Evolutionary conservation across 495 filamentous ascomycete genomes (phyloP), one percentile per base, ranked within the genome.

Genomic region (Polyplosphaeria fusca): DNA sequence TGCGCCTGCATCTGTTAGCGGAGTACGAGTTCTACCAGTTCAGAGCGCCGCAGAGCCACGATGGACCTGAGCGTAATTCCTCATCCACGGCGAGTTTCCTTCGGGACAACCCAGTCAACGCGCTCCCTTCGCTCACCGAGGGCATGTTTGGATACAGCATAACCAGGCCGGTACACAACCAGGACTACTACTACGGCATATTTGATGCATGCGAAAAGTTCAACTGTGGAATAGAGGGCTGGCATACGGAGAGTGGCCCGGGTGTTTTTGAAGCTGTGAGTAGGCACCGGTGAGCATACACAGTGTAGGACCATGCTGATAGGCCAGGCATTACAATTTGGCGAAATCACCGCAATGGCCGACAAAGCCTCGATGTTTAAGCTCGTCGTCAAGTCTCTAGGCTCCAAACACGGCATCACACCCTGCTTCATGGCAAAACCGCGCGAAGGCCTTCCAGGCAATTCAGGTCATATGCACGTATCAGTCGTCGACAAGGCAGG

Each of bases 351-450:
- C 25, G 74, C 85, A 42, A 96, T 95, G 89, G 93, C 93, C 0
- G 93, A 97, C 66, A 85, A 85, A 64, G 91, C 93, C 9, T 82
- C 82, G 26, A 75, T 98, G 2, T 98, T 98, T 81, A 98, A 98
- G 82, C 91, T 67, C 55, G 82, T 86, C 4, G 89, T 94, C 47
- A 96, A 94, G 71, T 86, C 87, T 0, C 78, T 95, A 25, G 89
- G 86, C 14, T 86, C 79, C 40, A 87, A 87, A 67, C 86, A 88
- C 71, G 90, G 89, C 40, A 95, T 97, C 64, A 95, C 88, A 0
- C 93, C 93, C 0, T 92, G 89, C 68, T 98, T 98, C 75, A 98
- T 98, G 93, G 93, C 93, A n/a, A 98, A 97, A 68, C 93, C 93
- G 3, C 82, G 86, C 40, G 80, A 93, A 63, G 89, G 89, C 0